Conservation (phyloP, 345 rosid genomes). For the Durio zibethinus region DNA sequence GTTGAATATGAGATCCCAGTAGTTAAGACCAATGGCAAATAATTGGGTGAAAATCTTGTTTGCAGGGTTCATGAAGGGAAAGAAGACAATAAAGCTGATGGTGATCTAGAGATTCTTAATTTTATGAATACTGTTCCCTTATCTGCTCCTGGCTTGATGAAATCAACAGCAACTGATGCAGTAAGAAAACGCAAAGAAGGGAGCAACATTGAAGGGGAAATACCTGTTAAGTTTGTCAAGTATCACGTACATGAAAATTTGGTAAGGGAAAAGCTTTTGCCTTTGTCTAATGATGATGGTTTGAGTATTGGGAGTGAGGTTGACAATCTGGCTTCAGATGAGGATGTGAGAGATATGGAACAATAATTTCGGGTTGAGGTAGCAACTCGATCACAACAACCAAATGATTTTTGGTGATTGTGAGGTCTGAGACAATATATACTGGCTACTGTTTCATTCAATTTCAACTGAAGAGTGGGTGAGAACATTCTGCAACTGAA, state of each 20-base stretch:
- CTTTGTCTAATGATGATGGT: constrained; percentile 25
- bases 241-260: constrained; percentile 31
- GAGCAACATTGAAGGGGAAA: constrained; percentile 35
- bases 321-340: constrained; percentile 29
- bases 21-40: constrained; percentile 21
- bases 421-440: not conserved
- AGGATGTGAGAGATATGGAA: constrained; percentile 34
- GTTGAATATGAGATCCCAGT: constrained; percentile 27
- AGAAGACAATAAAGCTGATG: constrained; percentile 17
- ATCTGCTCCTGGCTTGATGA: constrained; percentile 20
- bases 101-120: constrained; percentile 26
- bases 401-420: not conserved
- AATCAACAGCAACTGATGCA: constrained; percentile 22
- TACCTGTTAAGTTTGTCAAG: constrained; percentile 46
- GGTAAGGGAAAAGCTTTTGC: constrained; percentile 18
- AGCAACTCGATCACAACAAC: not conserved
- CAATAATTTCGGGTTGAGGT: constrained; percentile 8
- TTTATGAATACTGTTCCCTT: constrained; percentile 3
- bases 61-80: constrained; percentile 3
- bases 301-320: constrained; percentile 42
- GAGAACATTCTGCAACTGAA: not conserved
- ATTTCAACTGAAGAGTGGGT: not conserved
- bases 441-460: not conserved
- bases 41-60: constrained; percentile 11
- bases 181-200: constrained; percentile 73